A percentile compares a stretch with the other conserved stretches of the same genome.
These are phyloP conservation scores for Penicillium rolfsii DNA, from an alignment of 2,329 filamentous ascomycete species.

Conservation along the genomic window DNA sequence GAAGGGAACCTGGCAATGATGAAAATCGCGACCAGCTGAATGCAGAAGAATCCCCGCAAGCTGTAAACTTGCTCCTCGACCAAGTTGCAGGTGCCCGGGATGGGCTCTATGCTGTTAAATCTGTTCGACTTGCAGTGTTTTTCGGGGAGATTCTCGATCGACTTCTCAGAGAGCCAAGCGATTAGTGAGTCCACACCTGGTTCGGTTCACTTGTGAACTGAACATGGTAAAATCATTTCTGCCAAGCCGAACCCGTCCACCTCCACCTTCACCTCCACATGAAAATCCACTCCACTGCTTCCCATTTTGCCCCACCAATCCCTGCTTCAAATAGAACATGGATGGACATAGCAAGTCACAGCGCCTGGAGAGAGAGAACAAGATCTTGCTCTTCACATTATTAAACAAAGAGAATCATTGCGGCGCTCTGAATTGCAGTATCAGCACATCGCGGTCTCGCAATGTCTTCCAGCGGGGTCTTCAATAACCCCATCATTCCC, in stretches of 20 bases:
- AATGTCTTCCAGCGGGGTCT: background rate
- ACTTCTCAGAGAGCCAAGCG: background rate
- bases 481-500: slow-evolving; percentile 1
- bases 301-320: background rate
- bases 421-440: background rate
- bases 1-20: background rate
- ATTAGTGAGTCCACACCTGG: background rate
- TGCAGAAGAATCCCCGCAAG: background rate
- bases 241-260: background rate
- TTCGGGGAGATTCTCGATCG: background rate
- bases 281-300: background rate
- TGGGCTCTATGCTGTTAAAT: background rate
- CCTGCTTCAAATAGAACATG: background rate
- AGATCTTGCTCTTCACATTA: background rate
- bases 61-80: background rate
- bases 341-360: background rate
- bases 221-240: too few species aligned
- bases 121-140: background rate
- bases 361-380: background rate
- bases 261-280: background rate
- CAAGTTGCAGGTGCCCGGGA: background rate
- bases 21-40: background rate
- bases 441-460: background rate
- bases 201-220: background rate
- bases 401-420: background rate